A percentile compares a stretch with the other conserved stretches of the same genome.
Conservation (phyloP, 192 early-diverging fungal species). For the Backusella westeae region DNA sequence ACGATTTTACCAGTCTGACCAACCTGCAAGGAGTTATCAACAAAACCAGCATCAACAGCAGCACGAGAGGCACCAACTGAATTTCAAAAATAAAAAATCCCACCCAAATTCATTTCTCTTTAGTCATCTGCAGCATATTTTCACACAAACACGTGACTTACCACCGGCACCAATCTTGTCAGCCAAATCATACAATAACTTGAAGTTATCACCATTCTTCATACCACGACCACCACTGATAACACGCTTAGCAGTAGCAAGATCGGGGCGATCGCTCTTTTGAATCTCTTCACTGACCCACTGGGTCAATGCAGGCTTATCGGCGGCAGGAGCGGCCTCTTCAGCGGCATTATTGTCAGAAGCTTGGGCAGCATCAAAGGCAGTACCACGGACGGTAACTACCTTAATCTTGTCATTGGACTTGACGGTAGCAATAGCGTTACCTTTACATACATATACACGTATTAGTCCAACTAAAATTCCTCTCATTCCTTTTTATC, state of each 20-base stretch:
- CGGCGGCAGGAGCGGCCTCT: conserved; percentile 69
- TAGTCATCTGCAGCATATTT: neutral
- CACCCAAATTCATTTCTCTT: conserved; percentile 12
- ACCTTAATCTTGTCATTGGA: conserved; percentile 85
- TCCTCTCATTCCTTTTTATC: neutral
- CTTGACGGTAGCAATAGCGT: conserved; percentile 95
- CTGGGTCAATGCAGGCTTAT: conserved; percentile 57
- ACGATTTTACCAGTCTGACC: conserved; percentile 99
- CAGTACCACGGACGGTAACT: conserved; percentile 86
- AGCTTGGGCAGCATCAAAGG: conserved; percentile 70
- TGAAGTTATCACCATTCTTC: conserved; percentile 95
- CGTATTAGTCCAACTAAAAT: neutral
- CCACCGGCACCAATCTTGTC: conserved; percentile 93
- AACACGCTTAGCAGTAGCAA: conserved; percentile 83
- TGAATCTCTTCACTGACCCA: conserved; percentile 89
- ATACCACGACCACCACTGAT: conserved; percentile 94
- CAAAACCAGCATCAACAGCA: conserved; percentile 96
- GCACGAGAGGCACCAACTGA: conserved; percentile 96
- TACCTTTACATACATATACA: conserved; percentile 50
- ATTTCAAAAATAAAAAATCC: conserved; percentile 8
- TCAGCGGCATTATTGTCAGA: conserved; percentile 53
- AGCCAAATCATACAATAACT: conserved; percentile 86
- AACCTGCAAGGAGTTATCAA: conserved; percentile 94
- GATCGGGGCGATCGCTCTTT: conserved; percentile 95
- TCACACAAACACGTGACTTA: conserved; percentile 40